Base-by-base conservation (phyloP, 345 rosid species). In the Gossypium herbaceum region DNA sequence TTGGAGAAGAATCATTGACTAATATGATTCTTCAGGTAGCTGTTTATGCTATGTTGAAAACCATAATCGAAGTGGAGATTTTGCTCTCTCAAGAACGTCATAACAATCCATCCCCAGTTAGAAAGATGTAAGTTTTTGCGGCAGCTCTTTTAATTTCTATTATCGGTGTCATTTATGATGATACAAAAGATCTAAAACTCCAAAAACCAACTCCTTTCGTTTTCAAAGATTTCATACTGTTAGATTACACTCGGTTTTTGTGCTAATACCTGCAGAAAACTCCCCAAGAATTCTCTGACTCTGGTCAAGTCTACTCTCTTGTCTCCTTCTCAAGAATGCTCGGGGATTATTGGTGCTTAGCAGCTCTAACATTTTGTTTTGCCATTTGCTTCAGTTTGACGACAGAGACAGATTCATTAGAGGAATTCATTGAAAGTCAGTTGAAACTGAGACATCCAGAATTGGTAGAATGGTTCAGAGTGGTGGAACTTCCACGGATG, bases 1-100 rank as follows among this genome's bases (percentile, higher is more conserved):
- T 58, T 51, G 77, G 72, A 78, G 56, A 54, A 82, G 67, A 78
- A 66, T 54, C 74, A 57, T 80, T 80, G 55, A 81, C 76, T 80
- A 25, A 64, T 73, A 60, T 79, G 68, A 65, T 78, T 76, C 55
- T 81, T 74, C 88, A 90, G 92, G 94, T 90, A 48, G 94, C 91
- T 20, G 84, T 83, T 67, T 87, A 76, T 81, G 85, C 87, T 66
- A 81, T 88, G 84, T 56, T 88, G 81, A 85, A 77, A 78, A 88
- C 86, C 19, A 87, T 82, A 61, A 82, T 87, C 50, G 92, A 87
- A 76, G 87, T 87, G 75, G 94, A 90, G 86, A 74, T 71, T 44
- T 85, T 88, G 86, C 91, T 90, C 27, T 85, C 92, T 58, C 85
- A 66, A 60, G 92, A 88, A 52, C 91, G 89, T 77, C 78, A 76